These are phyloP conservation scores for Lactarius sanguifluus DNA, from an alignment of 768 basidiomycete genomes.

Conservation along the genomic window DNA sequence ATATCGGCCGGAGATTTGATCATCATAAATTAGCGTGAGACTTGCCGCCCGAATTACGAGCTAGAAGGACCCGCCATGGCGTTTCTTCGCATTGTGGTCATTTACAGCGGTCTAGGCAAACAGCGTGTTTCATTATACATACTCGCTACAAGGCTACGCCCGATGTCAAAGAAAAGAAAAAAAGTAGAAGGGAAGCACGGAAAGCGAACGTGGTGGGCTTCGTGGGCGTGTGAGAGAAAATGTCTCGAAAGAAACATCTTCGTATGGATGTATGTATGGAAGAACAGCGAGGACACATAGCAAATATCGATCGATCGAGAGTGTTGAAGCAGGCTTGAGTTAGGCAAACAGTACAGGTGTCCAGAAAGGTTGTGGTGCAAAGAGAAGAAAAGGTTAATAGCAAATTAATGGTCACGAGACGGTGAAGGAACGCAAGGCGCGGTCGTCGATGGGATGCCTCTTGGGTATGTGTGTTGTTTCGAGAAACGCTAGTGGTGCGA, in stretches of 20 bases:
- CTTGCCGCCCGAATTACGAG: background rate
- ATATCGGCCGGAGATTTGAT: background rate
- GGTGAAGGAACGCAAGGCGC: slow-evolving; percentile 61
- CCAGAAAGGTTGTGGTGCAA: slow-evolving; percentile 22
- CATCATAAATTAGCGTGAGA: slow-evolving; percentile 4
- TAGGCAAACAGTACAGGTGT: slow-evolving; percentile 19
- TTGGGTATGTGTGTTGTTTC: slow-evolving; percentile 57
- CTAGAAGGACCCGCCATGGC: background rate
- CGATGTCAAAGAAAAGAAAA: slow-evolving; percentile 6
- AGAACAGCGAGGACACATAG: slow-evolving; percentile 3
- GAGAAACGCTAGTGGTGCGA: slow-evolving; percentile 66
- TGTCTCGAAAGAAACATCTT: slow-evolving; percentile 1
- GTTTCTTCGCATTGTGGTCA: background rate
- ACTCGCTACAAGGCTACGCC: slow-evolving; percentile 25
- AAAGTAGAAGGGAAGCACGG: slow-evolving; percentile 7
- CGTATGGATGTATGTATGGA: slow-evolving; percentile 1
- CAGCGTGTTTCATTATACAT: slow-evolving; percentile 18
- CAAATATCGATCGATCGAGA: background rate
- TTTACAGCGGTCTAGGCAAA: slow-evolving; percentile 1
- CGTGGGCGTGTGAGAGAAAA: slow-evolving; percentile 10
- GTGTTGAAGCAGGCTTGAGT: slow-evolving; percentile 1
- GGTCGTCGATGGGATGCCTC: slow-evolving; percentile 70
- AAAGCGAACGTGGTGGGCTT: slow-evolving; percentile 11
- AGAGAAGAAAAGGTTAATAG: background rate
- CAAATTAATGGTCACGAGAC: slow-evolving; percentile 31